Conservation (phyloP, 2,329 filamentous ascomycete species). For the Conoideocrella luteorostrata region DNA sequence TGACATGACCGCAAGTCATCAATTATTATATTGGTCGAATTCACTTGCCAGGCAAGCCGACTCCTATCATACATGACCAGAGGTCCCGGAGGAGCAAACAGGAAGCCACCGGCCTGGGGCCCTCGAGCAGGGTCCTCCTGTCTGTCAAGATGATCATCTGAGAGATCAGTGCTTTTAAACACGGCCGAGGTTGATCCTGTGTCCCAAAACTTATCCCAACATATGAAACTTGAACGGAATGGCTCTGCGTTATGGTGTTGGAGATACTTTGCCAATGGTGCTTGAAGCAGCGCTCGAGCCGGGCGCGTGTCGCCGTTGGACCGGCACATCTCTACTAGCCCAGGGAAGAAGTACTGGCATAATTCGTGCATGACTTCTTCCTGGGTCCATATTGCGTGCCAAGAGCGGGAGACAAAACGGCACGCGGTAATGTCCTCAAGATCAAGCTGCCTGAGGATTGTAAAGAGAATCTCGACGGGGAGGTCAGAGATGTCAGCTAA, state of each 20-base stretch:
- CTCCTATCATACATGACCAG: constrained; percentile 17
- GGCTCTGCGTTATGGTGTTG: constrained; percentile 10
- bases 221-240: constrained; percentile 12
- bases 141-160: neutral
- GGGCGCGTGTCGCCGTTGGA: neutral
- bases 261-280: constrained; percentile 6
- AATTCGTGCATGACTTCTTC: constrained; percentile 14
- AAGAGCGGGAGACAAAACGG: constrained; percentile 18
- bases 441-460: constrained; percentile 15
- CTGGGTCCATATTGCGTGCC: constrained; percentile 19
- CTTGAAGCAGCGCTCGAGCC: neutral
- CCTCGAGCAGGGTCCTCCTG: too few relatives aligned
- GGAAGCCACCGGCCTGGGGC: too few relatives aligned
- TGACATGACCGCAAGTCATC: constrained; percentile 16
- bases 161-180: neutral
- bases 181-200: neutral
- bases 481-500: constrained; percentile 20
- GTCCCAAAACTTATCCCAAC: constrained; percentile 11
- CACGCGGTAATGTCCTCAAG: constrained; percentile 21
- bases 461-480: constrained; percentile 21
- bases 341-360: constrained; percentile 21
- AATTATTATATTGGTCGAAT: constrained; percentile 14
- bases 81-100: constrained; percentile 8
- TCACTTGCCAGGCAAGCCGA: constrained; percentile 22
- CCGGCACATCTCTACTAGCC: constrained; percentile 15